phyloP scores from a whole-genome alignment of 73 alveolate genomes.

The Durusdinium trenchii region DNA sequence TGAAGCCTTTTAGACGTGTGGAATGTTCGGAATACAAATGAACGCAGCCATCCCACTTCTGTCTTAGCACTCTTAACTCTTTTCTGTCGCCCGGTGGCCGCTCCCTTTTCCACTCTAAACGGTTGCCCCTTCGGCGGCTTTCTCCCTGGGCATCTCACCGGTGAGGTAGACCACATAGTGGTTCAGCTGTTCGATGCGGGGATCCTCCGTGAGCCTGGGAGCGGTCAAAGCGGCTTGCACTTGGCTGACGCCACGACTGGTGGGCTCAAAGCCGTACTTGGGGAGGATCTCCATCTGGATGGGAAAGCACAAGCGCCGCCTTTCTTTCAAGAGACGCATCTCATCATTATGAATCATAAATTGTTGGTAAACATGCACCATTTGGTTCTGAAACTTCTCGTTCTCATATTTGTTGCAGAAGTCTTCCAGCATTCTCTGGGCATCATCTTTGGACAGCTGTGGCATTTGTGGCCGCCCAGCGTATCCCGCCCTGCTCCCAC shows the following conservation, averaged over 20 bases:
- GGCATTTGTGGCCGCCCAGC: constrained; percentile 31
- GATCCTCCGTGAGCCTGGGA: constrained; percentile 23
- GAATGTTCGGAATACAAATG: too few relatives aligned
- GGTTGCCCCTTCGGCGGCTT: constrained; percentile 93
- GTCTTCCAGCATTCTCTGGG: neutral
- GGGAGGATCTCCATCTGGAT: constrained; percentile 14
- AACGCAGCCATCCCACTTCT: too few relatives aligned
- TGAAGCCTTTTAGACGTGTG: too few relatives aligned
- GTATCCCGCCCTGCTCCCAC: neutral
- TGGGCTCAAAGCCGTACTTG: constrained; percentile 89
- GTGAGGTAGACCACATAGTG: constrained; percentile 77
- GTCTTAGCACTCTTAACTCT: too few relatives aligned
- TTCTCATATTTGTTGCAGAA: neutral
- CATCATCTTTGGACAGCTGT: constrained; percentile 42
- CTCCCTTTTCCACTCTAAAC: neutral
- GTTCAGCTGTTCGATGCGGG: neutral
- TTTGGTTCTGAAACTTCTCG: constrained; percentile 36
- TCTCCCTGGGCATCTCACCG: constrained; percentile 69
- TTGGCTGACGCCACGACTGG: constrained; percentile 73
- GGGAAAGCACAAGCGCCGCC: constrained; percentile 82
- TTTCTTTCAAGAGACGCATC: constrained; percentile 60
- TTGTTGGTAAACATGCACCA: constrained; percentile 60
- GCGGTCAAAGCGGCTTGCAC: constrained; percentile 50
- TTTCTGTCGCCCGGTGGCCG: too few relatives aligned
- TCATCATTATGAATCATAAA: constrained; percentile 87